phyloP scores from a whole-genome alignment of 345 rosid genomes.

The Eucalyptus decipiens region DNA sequence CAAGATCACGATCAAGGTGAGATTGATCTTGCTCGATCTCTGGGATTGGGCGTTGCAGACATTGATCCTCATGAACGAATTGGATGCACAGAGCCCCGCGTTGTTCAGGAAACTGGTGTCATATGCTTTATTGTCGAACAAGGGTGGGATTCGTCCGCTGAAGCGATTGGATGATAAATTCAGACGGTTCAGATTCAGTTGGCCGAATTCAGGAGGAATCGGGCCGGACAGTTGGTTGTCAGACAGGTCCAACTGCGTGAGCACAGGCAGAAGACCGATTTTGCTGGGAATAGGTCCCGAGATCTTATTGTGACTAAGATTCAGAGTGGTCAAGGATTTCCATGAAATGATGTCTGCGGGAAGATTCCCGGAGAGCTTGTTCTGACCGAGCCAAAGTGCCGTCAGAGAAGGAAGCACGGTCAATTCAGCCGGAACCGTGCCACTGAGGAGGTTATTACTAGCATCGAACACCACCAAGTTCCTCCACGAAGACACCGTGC shows the following conservation, averaged over 20 bases:
- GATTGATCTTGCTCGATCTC: not conserved
- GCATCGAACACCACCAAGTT: fast-evolving
- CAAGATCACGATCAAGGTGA: not conserved
- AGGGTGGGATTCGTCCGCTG: slow-evolving; percentile 5
- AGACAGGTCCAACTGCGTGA: slow-evolving; percentile 31
- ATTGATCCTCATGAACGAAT: slow-evolving; percentile 3
- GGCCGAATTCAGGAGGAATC: slow-evolving; percentile 33
- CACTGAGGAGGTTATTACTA: too few relatives aligned
- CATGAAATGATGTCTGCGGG: too few relatives aligned
- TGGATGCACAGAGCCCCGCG: slow-evolving; percentile 29
- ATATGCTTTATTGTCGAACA: slow-evolving; percentile 25
- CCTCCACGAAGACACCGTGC: too few relatives aligned
- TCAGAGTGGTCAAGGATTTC: not conserved
- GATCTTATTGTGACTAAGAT: slow-evolving; percentile 35
- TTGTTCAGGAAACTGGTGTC: slow-evolving; percentile 34
- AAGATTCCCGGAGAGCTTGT: too few relatives aligned
- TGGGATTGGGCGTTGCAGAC: slow-evolving; percentile 3
- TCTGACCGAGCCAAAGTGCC: too few relatives aligned
- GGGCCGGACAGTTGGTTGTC: slow-evolving; percentile 29
- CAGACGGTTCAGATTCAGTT: not conserved
- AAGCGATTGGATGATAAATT: slow-evolving; percentile 51
- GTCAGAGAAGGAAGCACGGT: too few relatives aligned
- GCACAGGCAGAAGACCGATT: slow-evolving; percentile 17
- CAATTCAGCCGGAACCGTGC: too few relatives aligned
- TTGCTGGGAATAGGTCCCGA: slow-evolving; percentile 30